Evolutionary conservation across 139 green algal species (phyloP).

Genomic region (Edaphochlamys debaryana): DNA sequence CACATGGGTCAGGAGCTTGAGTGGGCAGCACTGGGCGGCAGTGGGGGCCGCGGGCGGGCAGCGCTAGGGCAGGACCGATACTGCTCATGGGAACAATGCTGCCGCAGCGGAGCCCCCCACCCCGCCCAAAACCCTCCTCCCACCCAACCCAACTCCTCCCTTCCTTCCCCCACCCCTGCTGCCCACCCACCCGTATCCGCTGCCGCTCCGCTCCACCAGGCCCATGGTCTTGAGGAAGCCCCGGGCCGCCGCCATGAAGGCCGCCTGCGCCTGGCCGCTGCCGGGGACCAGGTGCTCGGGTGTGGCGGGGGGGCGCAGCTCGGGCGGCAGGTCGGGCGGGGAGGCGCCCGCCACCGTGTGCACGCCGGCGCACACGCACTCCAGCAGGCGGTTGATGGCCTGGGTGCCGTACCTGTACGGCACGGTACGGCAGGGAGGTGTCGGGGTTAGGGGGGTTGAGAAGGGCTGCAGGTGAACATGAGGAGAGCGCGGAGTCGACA

Average conservation of each 20-base stretch:
- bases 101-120: too few species aligned
- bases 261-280: not conserved
- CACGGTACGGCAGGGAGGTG: not conserved
- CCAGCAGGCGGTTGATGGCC: constrained; percentile 2
- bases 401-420: constrained; percentile 14
- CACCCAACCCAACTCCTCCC: too few species aligned
- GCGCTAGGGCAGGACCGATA: too few species aligned
- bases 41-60: too few species aligned
- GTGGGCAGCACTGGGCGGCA: too few species aligned
- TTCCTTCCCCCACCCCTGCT: too few species aligned
- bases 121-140: too few species aligned
- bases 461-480: too few species aligned
- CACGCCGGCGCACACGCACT: not conserved
- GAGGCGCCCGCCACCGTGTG: constrained; percentile 24
- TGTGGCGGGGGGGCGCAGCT: not conserved
- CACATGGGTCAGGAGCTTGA: too few species aligned
- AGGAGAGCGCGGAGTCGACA: too few species aligned
- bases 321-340: constrained; percentile 5
- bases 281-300: not conserved
- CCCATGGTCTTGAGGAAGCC: constrained; percentile 31
- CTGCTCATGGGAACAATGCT: too few species aligned
- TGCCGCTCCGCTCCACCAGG: not conserved
- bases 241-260: constrained; percentile 18
- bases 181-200: not conserved
- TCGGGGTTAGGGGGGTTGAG: not conserved